phyloP scores from a whole-genome alignment of 108 stramenopile genomes.

The Ochromonas danica region DNA sequence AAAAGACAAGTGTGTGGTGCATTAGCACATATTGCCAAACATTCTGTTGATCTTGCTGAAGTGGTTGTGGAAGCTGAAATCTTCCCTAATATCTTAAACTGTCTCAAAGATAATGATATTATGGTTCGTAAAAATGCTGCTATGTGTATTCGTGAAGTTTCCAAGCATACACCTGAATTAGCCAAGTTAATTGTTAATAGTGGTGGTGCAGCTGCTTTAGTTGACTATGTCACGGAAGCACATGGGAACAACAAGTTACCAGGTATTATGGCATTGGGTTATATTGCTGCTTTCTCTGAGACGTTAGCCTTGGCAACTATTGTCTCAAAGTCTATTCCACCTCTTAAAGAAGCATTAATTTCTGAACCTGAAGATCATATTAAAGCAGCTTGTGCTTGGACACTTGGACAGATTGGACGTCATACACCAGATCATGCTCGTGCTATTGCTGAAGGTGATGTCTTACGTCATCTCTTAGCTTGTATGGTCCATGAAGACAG shows the following conservation, averaged over 20 bases:
- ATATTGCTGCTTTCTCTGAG: slow-evolving; percentile 68
- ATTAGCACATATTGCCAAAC: slow-evolving; percentile 67
- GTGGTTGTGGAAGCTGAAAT: slow-evolving; percentile 72
- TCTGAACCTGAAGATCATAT: slow-evolving; percentile 70
- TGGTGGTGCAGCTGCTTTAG: slow-evolving; percentile 65
- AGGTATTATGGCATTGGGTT: slow-evolving; percentile 68
- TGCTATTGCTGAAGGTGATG: slow-evolving; percentile 65
- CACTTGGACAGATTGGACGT: slow-evolving; percentile 65
- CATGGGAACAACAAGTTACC: slow-evolving; percentile 64
- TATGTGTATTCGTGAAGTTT: slow-evolving; percentile 67
- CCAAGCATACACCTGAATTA: slow-evolving; percentile 70
- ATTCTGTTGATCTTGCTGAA: slow-evolving; percentile 70
- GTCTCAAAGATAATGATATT: slow-evolving; percentile 63
- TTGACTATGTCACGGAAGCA: slow-evolving; percentile 65
- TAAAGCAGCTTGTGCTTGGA: slow-evolving; percentile 67
- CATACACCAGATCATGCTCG: slow-evolving; percentile 68
- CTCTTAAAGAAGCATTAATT: slow-evolving; percentile 73
- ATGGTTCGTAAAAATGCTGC: slow-evolving; percentile 68
- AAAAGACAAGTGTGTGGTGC: slow-evolving; percentile 70
- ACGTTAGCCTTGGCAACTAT: slow-evolving; percentile 71
- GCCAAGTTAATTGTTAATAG: slow-evolving; percentile 69
- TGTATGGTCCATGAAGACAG: slow-evolving; percentile 60
- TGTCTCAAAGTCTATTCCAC: slow-evolving; percentile 73
- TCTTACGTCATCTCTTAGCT: slow-evolving; percentile 64
- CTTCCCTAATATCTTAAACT: slow-evolving; percentile 68